A percentile compares a stretch with the other conserved stretches of the same genome.
phyloP scores from a whole-genome alignment of 352 stramenopile species.

The Phytophthora pini region DNA sequence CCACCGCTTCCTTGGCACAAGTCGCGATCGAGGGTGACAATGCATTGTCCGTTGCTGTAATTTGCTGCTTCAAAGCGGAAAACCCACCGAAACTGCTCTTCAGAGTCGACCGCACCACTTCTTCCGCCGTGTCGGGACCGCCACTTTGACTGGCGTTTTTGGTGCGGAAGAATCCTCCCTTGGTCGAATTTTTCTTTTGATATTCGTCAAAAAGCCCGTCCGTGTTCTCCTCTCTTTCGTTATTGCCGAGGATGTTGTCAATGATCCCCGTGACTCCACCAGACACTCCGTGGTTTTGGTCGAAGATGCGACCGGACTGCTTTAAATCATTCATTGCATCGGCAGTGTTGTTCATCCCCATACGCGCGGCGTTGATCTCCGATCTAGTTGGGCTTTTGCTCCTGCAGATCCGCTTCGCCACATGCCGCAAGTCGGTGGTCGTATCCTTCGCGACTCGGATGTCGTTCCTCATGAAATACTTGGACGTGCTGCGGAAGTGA shows the following conservation, averaged over 20 bases:
- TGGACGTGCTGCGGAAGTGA: constrained; percentile 30
- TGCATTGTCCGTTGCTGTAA: constrained; percentile 24
- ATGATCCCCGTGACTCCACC: constrained; percentile 18
- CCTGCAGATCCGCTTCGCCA: constrained; percentile 31
- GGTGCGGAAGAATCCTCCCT: constrained; percentile 10
- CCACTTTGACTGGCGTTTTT: not conserved
- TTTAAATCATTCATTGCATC: constrained; percentile 44
- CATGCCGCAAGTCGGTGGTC: constrained; percentile 25
- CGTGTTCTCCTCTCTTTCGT: constrained; percentile 5
- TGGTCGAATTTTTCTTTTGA: constrained; percentile 1
- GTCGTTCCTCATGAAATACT: constrained; percentile 37
- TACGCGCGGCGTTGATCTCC: constrained; percentile 33
- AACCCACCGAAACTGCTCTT: constrained; percentile 34
- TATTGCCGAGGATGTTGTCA: constrained; percentile 17
- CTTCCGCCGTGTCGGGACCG: constrained; percentile 21
- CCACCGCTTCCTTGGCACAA: constrained; percentile 29
- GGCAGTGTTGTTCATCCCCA: constrained; percentile 29
- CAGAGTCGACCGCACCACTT: constrained; percentile 32
- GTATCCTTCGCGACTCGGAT: constrained; percentile 36
- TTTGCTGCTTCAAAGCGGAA: constrained; percentile 33
- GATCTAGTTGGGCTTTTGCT: constrained; percentile 29
- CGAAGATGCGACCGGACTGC: constrained; percentile 32
- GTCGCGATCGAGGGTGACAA: constrained; percentile 27
- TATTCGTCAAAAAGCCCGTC: constrained; percentile 3
- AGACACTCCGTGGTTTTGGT: constrained; percentile 30